Evolutionary conservation across 1,139 yeast species (phyloP), one percentile per base, ranked within the genome.

Genomic region (Saccharomyces hybrid): DNA sequence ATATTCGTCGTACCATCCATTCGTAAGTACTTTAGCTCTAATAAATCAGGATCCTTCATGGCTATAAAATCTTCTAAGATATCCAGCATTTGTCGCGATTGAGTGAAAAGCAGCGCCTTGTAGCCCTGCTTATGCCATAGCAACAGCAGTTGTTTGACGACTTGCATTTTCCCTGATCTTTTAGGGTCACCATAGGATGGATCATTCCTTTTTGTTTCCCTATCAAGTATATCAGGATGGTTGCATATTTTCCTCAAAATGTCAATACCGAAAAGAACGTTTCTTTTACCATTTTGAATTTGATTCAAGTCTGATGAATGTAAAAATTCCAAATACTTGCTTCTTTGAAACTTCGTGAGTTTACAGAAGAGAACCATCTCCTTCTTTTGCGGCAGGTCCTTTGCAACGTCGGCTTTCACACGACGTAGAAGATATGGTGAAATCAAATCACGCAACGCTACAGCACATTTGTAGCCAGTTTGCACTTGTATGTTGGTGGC

Each of bases 1-100:
- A 93, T 90, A 0, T 89, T 85, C 0, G 99, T 93, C 0, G 91
- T 76, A 0, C 99, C 99, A 69, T 95, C 98, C 99, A 93, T 93
- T 58, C 97, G 75, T 62, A 91, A 71, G 67, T 79, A 90, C 8
- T 71, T 75, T 53, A 83, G 74, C 2, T 64, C 73, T 2, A 74
- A 62, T 0, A 71, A 63, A 11, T 69, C 73, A 47, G 83, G 66
- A 29, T 73, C 74, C 6, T 71, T 71, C 26, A 83, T 69, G 2
- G 62, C 53, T 57, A 88, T 81, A 63, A 88, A 86, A 42, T 73
- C 77, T 64, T 91, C 93, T 55, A 93, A 70, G 54, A 93, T 91
- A 64, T 87, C 90, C 66, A 93, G 76, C 99, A 93, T 93, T 65
- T 93, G 99, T 59, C 88, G 78, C 0, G 98, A 90, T 68, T 93